phyloP scores from a whole-genome alignment of 352 stramenopile species.

The Globisporangium viniferum region DNA sequence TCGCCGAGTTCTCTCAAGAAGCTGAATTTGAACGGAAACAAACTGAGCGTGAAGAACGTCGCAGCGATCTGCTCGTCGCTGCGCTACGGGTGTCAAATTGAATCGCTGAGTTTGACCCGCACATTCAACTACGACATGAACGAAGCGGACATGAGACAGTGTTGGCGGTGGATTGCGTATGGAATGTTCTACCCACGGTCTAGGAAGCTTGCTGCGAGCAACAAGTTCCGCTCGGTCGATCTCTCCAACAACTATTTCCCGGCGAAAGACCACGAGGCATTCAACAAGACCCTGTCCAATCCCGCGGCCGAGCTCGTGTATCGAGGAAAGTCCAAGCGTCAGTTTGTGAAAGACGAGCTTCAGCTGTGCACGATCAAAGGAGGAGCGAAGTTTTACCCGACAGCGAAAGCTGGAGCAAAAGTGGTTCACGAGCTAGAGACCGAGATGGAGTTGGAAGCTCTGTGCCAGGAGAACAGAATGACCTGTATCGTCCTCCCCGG shows the following conservation, averaged over 20 bases:
- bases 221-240: no score
- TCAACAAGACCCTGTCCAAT: no score
- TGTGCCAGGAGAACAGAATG: background rate
- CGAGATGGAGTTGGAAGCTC: slow-evolving; percentile 1
- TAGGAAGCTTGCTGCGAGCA: background rate
- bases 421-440: background rate
- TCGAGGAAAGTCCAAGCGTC: no score
- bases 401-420: background rate
- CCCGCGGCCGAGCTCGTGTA: no score
- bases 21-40: background rate
- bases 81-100: slow-evolving; percentile 3
- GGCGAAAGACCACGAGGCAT: no score
- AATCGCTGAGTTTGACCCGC: background rate
- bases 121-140: background rate
- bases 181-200: background rate
- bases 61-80: slow-evolving; percentile 6
- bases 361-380: background rate
- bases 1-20: background rate
- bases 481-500: slow-evolving; percentile 1
- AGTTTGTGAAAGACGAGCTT: background rate
- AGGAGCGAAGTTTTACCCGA: background rate
- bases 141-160: background rate
- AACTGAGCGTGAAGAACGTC: background rate
- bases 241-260: no score
- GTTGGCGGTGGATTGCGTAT: no score